Evolutionary conservation across 768 basidiomycete genomes (phyloP), one percentile per base, ranked within the genome.

Genomic region (Pleurotus ostreatus): DNA sequence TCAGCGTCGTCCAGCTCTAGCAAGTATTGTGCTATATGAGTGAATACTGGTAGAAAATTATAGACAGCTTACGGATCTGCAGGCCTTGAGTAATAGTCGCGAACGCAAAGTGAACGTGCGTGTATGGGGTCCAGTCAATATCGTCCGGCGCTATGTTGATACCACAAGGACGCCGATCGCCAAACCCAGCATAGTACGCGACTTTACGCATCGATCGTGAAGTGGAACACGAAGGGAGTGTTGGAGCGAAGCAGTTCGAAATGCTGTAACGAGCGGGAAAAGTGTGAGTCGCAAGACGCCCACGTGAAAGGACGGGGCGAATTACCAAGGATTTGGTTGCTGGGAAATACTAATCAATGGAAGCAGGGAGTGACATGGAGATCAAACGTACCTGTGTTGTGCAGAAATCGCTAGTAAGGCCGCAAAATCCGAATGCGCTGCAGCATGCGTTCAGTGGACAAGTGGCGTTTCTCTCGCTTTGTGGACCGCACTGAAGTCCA

Each of bases 361-460:
- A 7, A 44, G 41, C n/a, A 3, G 5, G 15, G n/a, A 13, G 41
- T 16, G 5, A 44, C 25, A n/a, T 13, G 23, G 30, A 30, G 30
- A 6, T 34, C 30, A 8, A 3, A 49, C 60, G 30, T 41, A 59
- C 62, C 20, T 59, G 47, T 16, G 63, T 59, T 4, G 60, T 43
- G 37, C 65, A 66, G 46, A 64, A 66, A 4, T 66, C 65, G 30
- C 52, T 51, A 3, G 65, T 66, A n/a, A 64, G 20, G 3, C 65
- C 65, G 41, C 65, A 66, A 49, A 61, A 66, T 8, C 65, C 65
- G n/a, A 62, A 65, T 1, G 63, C 61, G 40, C 64, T 63, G 55
- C 65, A 66, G 54, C 65, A 66, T 1, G 59, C 63, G 12, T 63
- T 66, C 37, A 66, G 53, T 12, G 65, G 63, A 40, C 65, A 66